phyloP scores from a whole-genome alignment of 2,329 filamentous ascomycete genomes.

The Hypoxylon sp. region DNA sequence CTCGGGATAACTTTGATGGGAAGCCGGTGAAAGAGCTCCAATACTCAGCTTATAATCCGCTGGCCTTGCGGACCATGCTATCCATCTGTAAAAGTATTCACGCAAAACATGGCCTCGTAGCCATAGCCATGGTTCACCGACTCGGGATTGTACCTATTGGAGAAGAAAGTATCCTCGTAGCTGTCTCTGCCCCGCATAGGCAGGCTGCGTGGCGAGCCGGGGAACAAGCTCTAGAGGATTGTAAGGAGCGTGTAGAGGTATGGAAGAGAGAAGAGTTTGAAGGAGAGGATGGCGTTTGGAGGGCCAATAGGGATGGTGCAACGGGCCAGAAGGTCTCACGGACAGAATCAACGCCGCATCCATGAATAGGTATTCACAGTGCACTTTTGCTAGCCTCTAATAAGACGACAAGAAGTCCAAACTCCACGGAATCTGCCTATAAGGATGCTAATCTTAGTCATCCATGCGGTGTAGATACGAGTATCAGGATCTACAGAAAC shows the following conservation, averaged over 20 bases:
- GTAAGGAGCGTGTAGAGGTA: slow-evolving; percentile 90
- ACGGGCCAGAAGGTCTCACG: slow-evolving; percentile 65
- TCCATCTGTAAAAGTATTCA: slow-evolving; percentile 72
- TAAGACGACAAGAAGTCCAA: neutral
- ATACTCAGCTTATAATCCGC: slow-evolving; percentile 80
- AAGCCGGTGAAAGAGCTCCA: slow-evolving; percentile 81
- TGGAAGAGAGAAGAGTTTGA: slow-evolving; percentile 95
- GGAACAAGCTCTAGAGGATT: slow-evolving; percentile 89
- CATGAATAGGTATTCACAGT: neutral
- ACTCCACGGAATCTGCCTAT: neutral
- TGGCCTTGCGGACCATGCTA: slow-evolving; percentile 78
- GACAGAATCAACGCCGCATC: neutral
- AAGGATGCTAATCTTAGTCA: neutral
- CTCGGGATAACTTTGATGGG: slow-evolving; percentile 79
- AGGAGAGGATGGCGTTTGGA: slow-evolving; percentile 84
- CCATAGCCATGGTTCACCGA: slow-evolving; percentile 85
- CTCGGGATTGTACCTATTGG: slow-evolving; percentile 88
- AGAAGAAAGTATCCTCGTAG: slow-evolving; percentile 94
- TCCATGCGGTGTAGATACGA: neutral
- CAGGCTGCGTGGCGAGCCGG: slow-evolving; percentile 88
- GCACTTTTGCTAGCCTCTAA: neutral
- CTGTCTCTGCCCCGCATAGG: slow-evolving; percentile 86
- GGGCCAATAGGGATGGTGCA: slow-evolving; percentile 84
- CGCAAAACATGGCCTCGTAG: slow-evolving; percentile 75
- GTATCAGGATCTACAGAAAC: neutral